A percentile compares a stretch with the other conserved stretches of the same genome.
Conservation (phyloP, 1,139 yeast species). For the Yamadazyma aaseri region DNA sequence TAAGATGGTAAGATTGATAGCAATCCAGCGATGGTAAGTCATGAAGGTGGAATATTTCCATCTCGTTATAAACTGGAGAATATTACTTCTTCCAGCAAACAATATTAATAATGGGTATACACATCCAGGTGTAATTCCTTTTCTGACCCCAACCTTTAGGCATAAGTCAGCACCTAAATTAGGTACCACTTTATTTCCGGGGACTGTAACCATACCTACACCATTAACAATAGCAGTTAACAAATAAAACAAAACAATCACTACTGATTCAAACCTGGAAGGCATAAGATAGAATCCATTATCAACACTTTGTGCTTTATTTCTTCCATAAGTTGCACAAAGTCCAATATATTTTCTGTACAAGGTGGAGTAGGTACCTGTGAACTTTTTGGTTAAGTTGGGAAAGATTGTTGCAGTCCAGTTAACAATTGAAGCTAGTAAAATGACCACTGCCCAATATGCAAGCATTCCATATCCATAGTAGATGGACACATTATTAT, state of each 20-base stretch:
- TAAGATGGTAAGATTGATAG: constrained; percentile 39
- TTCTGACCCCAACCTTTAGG: constrained; percentile 44
- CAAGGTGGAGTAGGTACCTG: constrained; percentile 21
- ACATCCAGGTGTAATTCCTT: constrained; percentile 52
- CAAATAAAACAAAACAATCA: constrained; percentile 43
- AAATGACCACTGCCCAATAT: constrained; percentile 18
- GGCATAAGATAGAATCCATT: constrained; percentile 43
- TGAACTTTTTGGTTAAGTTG: constrained; percentile 4
- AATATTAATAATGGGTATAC: constrained; percentile 46
- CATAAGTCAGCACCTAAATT: constrained; percentile 19
- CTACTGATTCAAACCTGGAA: constrained; percentile 53
- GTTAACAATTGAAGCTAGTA: constrained; percentile 15
- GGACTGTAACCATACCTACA: constrained; percentile 19
- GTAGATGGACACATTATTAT: constrained; percentile 13
- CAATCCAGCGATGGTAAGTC: constrained; percentile 52
- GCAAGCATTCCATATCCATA: constrained; percentile 18
- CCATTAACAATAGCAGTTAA: constrained; percentile 41
- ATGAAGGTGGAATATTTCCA: constrained; percentile 54
- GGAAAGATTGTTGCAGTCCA: constrained; percentile 19
- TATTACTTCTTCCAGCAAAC: constrained; percentile 56
- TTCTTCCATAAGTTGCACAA: constrained; percentile 37
- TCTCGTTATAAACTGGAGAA: constrained; percentile 49
- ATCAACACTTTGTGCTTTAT: constrained; percentile 14
- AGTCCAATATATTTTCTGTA: constrained; percentile 36
- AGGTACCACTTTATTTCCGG: constrained; percentile 21